Evolutionary conservation across 106 monocot species (phyloP).

Genomic region (Hemerocallis citrina): DNA sequence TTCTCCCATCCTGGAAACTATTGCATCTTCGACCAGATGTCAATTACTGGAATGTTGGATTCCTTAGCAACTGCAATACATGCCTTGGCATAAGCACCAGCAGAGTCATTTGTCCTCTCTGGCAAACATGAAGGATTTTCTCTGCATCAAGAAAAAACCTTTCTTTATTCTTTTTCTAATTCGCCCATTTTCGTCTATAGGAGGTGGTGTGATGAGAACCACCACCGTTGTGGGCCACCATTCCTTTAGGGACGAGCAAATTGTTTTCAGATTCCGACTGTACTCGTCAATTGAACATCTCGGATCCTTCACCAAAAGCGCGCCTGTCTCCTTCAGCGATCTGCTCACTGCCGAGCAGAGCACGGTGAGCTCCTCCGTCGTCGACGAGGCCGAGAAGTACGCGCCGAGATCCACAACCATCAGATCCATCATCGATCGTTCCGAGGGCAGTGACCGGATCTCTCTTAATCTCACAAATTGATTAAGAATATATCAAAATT

Average conservation of each 20-base stretch:
- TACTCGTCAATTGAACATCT: slow-evolving; percentile 73
- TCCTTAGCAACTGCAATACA: slow-evolving; percentile 58
- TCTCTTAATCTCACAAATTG: no score
- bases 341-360: slow-evolving; percentile 62
- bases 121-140: slow-evolving; percentile 45
- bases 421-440: slow-evolving; percentile 67
- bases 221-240: slow-evolving; percentile 46
- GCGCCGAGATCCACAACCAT: slow-evolving; percentile 67
- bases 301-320: slow-evolving; percentile 79
- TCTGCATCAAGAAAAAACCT: slow-evolving; percentile 13
- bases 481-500: no score
- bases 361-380: slow-evolving; percentile 19
- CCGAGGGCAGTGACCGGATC: no score
- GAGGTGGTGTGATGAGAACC: slow-evolving; percentile 87
- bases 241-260: slow-evolving; percentile 50
- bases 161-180: slow-evolving; percentile 5
- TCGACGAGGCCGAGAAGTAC: slow-evolving; percentile 29
- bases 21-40: slow-evolving; percentile 92
- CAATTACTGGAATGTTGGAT: slow-evolving; percentile 42
- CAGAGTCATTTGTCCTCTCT: slow-evolving; percentile 78
- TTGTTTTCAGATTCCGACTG: slow-evolving; percentile 50
- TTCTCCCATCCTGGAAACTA: slow-evolving; percentile 63
- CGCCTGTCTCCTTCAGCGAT: slow-evolving; percentile 69
- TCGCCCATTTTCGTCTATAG: slow-evolving; percentile 83
- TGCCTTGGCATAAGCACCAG: slow-evolving; percentile 66